Base-by-base conservation (phyloP, 257 asterid genomes). In the Solanum chiquidenum region DNA sequence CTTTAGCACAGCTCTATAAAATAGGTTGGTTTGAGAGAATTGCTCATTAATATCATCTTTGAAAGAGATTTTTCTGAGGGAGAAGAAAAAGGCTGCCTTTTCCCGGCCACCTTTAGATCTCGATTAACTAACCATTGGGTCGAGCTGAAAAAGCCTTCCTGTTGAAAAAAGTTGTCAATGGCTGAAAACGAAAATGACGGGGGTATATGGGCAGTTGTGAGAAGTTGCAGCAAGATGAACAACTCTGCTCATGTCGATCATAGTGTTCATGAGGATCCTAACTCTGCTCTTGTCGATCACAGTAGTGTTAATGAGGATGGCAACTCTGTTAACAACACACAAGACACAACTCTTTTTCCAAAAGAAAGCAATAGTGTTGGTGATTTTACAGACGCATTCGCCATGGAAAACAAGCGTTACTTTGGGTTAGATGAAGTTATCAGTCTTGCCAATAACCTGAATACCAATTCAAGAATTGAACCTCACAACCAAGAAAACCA, bases 151-250 rank as follows among this genome's bases (percentile, higher is more conserved):
- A 46, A 80, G 6, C 20, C 68, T 23, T 80, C 40, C 27, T 38
- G 18, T 5, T 5, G 40, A 80, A 80, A 12, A 16, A 80, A 46
- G 85, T 35, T 27, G 58, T 16, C 20, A 44, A 73, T 86, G 88
- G 58, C 62, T 49, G 88, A 62, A 31, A 73, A 73, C 6, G 58
- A 86, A 44, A 52, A 73, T 42, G 88, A 86, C 34, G 55, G 88
- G 88, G 84, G 74, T 86, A 40, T 86, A 12, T 49, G 35, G 40
- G 88, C 84, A 73, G 33, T 73, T 52, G 88, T 72, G 69, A 86
- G 88, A 73, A 72, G 88, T 46, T 72, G 73, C 58, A 21, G 16
- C 21, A 86, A 73, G 38, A 11, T 29, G 27, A 46, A 72, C 46
- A 77, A 60, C 72, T 29, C 18, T 44, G 62, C 29, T 77, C 85